Evolutionary conservation across 2,329 filamentous ascomycete species (phyloP).

Genomic region (Aspergillus arachidicola): DNA sequence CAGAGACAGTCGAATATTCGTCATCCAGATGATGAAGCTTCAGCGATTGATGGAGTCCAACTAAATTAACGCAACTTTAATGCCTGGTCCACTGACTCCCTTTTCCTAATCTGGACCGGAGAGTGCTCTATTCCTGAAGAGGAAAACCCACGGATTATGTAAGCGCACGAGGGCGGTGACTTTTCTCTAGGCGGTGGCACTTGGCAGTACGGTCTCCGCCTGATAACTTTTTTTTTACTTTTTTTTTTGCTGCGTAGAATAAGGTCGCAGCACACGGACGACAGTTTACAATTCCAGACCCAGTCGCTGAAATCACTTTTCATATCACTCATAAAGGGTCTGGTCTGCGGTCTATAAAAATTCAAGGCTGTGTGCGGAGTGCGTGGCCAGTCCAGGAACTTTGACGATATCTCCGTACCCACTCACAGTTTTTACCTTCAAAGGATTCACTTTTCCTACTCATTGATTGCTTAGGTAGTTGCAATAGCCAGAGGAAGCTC

Average conservation of each 20-base stretch:
- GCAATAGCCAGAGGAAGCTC: neutral
- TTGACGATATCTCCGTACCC: constrained; percentile 1
- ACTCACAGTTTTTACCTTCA: neutral
- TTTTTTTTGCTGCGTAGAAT: constrained; percentile 19
- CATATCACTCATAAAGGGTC: constrained; percentile 3
- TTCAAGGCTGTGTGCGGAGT: neutral
- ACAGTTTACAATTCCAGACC: constrained; percentile 6
- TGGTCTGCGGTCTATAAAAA: neutral
- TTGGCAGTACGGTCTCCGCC: constrained; percentile 24
- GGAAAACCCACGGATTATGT: neutral
- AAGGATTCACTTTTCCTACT: neutral
- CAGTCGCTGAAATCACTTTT: constrained; percentile 5
- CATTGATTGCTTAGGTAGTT: neutral
- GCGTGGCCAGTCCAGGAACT: neutral
- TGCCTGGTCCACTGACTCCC: neutral
- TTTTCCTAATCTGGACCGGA: neutral
- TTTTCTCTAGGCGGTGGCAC: constrained; percentile 13
- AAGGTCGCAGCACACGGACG: neutral
- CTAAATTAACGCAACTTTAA: neutral
- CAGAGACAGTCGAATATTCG: neutral
- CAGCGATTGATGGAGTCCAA: neutral
- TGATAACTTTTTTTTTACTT: constrained; percentile 36
- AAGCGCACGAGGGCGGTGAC: constrained; percentile 22
- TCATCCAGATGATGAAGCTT: neutral
- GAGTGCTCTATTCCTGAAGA: neutral